These are phyloP conservation scores for Apiospora marii DNA, from an alignment of 2,329 filamentous ascomycete genomes.

Conservation along the genomic window DNA sequence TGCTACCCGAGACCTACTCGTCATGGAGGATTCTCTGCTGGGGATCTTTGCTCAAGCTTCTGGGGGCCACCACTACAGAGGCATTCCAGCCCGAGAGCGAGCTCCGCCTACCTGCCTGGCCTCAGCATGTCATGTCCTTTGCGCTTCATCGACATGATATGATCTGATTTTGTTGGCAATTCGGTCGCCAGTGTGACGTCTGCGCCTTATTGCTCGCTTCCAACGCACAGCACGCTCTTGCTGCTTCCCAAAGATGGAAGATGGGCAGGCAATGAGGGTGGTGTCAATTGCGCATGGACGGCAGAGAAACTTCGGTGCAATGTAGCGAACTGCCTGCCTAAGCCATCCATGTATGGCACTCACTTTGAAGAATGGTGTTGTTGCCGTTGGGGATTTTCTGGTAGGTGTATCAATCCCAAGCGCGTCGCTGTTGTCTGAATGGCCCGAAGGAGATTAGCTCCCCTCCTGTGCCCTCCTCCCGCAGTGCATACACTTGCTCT, in stretches of 20 bases:
- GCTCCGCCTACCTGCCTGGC: constrained; percentile 1
- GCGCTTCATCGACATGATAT: neutral
- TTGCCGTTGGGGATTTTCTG: constrained; percentile 19
- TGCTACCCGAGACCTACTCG: constrained; percentile 6
- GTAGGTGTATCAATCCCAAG: constrained; percentile 5
- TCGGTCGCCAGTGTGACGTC: neutral
- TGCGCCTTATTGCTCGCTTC: neutral
- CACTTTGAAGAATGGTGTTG: neutral
- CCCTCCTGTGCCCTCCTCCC: neutral
- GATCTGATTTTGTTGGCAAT: constrained; percentile 1
- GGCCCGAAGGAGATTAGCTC: neutral
- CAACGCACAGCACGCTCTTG: constrained; percentile 9
- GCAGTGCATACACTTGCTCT: neutral
- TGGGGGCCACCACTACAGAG: constrained; percentile 3
- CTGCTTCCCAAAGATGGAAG: neutral
- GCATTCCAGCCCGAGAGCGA: neutral
- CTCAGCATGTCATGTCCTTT: neutral
- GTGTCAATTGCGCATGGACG: neutral
- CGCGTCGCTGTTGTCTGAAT: neutral
- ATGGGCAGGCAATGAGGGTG: neutral
- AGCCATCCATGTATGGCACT: neutral
- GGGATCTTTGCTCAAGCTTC: constrained; percentile 4
- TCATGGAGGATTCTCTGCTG: constrained; percentile 6
- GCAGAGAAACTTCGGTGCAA: neutral
- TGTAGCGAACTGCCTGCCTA: neutral